Base-by-base conservation (phyloP, 805 yeast species). In the Kluyveromyces dobzhanskii region DNA sequence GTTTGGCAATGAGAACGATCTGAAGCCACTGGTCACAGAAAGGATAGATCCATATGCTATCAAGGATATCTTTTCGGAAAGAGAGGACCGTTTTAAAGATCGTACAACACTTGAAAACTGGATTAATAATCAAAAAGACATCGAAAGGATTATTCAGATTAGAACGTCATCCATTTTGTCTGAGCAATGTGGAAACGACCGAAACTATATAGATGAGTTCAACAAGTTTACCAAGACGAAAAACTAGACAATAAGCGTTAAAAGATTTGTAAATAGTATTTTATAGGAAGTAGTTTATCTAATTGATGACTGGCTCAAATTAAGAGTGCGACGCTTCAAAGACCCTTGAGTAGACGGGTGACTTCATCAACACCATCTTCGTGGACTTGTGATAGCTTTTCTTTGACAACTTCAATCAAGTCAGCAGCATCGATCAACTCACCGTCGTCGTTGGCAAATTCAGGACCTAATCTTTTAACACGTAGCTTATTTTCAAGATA, bases 401-500 rank as follows among this genome's bases (percentile, higher is more conserved):
- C 61, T 52, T 73, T 67, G 38, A 79, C 70, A 41, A 64, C 68
- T 4, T 52, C 59, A 24, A 82, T 76, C 34, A 88, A 65, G 30
- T 82, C 75, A 2, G 66, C 76, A n/a, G 76, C 62, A 35, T 71
- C 67, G 26, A 90, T 71, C 37, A 87, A 67, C 48, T 77, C 88
- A 46, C 98, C 98, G 54, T 87, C 94, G 57, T 82, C 88, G 47
- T 85, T 79, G 34, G 77, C 75, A 51, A 82, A 88, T 50, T 92
- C 95, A 52, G 85, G 85, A 39, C 97, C 95, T 45, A 92, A 73
- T 45, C 77, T 72, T 70, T 92, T 92, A 44, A 92, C 80, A 67
- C 95, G 80, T 43, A 88, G 70, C 44, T 80, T 73, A 16, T 95
- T 95, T 47, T 75, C 77, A 21, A 59, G 50, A 53, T 65, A 87